Evolutionary conservation across 1,284 basidiomycete species (phyloP), one percentile per base, ranked within the genome.

Genomic region (Tilletia setariae): DNA sequence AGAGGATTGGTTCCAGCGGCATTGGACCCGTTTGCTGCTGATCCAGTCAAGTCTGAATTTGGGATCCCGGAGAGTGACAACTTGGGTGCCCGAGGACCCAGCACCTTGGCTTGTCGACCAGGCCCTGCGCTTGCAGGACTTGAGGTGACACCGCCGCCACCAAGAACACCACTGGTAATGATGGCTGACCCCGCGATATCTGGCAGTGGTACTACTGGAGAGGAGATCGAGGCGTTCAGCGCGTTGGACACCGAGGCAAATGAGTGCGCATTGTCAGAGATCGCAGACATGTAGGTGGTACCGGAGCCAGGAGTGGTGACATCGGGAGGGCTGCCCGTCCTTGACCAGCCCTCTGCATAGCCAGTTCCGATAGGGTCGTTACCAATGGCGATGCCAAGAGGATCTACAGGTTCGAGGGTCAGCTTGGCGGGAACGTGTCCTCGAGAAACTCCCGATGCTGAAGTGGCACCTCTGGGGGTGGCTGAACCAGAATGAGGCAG

Each of bases 71-170:
- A 61, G 30, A 61, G 32, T 7, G 56, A 61, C 8, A 61, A 21
- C 28, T 61, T 61, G 25, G 56, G 56, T n/a, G 56, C 56, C 1
- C 56, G 56, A 2, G 56, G 56, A 61, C 56, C 56, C 56, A 61
- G 35, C 56, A 61, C 56, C 21, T 61, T 61, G 16, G 25, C 28
- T 7, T 61, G 32, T 32, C 56, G 23, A 8, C 56, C 56, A 15
- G 51, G 13, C 6, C n/a, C n/a, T 23, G 21, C 51, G 16, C 46
- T n/a, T 49, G 46, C 16, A n/a, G 16, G 46, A 16, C 46, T n/a
- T 23, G 19, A 19, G 19, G 16, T 16, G 46, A 23, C 46, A 23
- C 16, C 46, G 46, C 16, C 16, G 16, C 46, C 46, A n/a, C 19
- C 6, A 16, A 49, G 46, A 23, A 23, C 46, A n/a, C n/a, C n/a